A percentile compares a stretch with the other conserved stretches of the same genome.
These are phyloP conservation scores for Leccinum subrobustum DNA, from an alignment of 1,284 basidiomycete species.

Conservation along the genomic window DNA sequence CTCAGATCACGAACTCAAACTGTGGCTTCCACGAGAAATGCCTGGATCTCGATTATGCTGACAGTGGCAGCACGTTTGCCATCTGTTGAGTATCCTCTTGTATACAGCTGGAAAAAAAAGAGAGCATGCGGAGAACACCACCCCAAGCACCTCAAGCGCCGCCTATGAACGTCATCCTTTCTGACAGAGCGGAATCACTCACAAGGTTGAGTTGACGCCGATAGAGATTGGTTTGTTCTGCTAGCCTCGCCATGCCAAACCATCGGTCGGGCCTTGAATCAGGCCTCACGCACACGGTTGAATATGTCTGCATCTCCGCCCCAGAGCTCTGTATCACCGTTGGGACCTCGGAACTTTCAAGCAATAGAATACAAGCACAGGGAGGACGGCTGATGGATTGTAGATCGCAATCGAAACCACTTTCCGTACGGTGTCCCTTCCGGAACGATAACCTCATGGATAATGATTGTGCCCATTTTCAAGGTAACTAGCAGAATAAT, in stretches of 20 bases:
- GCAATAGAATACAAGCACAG: neutral
- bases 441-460: neutral
- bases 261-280: neutral
- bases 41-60: no score
- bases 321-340: neutral
- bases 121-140: no score
- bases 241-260: neutral
- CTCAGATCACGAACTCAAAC: no score
- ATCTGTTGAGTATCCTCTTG: no score
- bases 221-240: neutral
- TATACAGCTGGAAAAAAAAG: no score
- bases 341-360: neutral
- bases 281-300: no score
- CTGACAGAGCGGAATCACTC: no score
- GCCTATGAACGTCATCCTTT: no score
- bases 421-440: neutral
- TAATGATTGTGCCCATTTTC: neutral
- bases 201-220: neutral
- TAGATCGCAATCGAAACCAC: neutral
- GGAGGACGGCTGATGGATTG: neutral
- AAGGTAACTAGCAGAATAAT: neutral
- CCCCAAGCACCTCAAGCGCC: no score
- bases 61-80: no score
- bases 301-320: neutral
- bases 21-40: no score